Evolutionary conservation across 1,284 basidiomycete species (phyloP).

Genomic region (Omphalotus olearius): DNA sequence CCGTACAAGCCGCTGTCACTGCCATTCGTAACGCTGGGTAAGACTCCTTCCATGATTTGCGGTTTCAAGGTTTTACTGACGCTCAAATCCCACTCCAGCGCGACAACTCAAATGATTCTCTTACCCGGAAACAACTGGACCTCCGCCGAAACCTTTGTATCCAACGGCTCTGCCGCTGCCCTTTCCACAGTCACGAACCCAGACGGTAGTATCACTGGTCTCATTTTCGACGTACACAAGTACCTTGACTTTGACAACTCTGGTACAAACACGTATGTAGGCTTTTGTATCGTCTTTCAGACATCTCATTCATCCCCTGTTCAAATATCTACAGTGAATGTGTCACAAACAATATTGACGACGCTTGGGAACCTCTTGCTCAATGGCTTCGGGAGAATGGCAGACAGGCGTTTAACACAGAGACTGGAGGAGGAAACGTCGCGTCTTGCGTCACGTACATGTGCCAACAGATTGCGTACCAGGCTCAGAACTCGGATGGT

Average conservation of each 20-base stretch:
- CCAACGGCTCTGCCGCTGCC: constrained; percentile 49
- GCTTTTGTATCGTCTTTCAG: not conserved
- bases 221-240: constrained; percentile 63
- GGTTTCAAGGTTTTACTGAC: not conserved
- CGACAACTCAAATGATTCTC: constrained; percentile 48
- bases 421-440: constrained; percentile 57
- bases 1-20: constrained; percentile 51
- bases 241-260: constrained; percentile 58
- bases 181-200: constrained; percentile 51
- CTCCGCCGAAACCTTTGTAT: constrained; percentile 46
- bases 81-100: constrained; percentile 22
- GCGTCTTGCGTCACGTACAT: constrained; percentile 42
- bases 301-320: not conserved
- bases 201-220: constrained; percentile 40
- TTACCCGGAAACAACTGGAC: constrained; percentile 53
- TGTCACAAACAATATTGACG: constrained; percentile 48
- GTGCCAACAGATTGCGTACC: constrained; percentile 46
- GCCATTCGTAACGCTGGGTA: constrained; percentile 49
- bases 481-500: constrained; percentile 49
- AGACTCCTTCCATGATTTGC: constrained; percentile 7
- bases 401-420: constrained; percentile 60
- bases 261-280: constrained; percentile 33
- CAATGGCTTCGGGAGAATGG: constrained; percentile 46
- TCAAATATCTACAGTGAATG: constrained; percentile 29
- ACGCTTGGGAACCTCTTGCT: constrained; percentile 43